Evolutionary conservation across 164 flowering plant genomes (phyloP), one percentile per base, ranked within the genome.

Genomic region (Sextonia rubra): DNA sequence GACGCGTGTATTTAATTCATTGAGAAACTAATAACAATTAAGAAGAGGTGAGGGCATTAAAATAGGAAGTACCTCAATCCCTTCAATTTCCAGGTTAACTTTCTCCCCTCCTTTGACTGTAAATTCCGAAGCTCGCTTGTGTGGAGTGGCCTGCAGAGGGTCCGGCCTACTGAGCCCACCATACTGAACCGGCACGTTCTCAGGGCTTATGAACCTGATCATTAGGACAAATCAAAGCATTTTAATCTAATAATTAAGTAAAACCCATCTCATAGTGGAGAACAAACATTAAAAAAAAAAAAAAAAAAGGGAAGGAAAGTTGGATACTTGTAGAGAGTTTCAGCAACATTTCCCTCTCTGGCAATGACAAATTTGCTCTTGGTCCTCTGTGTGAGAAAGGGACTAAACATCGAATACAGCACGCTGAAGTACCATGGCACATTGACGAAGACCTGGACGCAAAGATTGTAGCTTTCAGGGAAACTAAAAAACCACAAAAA

Each of bases 311-410:
- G 0, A 18, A 60, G 58, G 23, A 14, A 20, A 52, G 49, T 23
- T 29, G 58, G 86, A 76, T 63, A 95, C 99, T 90, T 95, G 91
- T 86, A 89, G 23, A 96, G 98, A 0, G 97, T 89, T 73, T 96
- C 97, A 0, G 98, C 90, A 55, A 82, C 94, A 81, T 91, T 86
- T 70, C 94, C 91, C 80, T 88, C 97, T 80, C 84, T 88, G 24
- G 90, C 84, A 20, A 93, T 86, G 63, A 96, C 97, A 72, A 93
- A 96, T 83, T 96, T 96, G 90, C 97, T 91, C 95, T 91, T 96
- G 2, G 99, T 96, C 69, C 99, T 72, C 73, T 91, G 97, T 26
- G 99, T 96, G 55, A 96, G 75, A 75, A 96, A 96, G 0, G 99
- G 99, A 66, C 98, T 92, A 72, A 93, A 88, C 90, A 96, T 85